Evolutionary conservation across 192 early-diverging fungal genomes (phyloP).

Genomic region (Umbelopsis sp.): DNA sequence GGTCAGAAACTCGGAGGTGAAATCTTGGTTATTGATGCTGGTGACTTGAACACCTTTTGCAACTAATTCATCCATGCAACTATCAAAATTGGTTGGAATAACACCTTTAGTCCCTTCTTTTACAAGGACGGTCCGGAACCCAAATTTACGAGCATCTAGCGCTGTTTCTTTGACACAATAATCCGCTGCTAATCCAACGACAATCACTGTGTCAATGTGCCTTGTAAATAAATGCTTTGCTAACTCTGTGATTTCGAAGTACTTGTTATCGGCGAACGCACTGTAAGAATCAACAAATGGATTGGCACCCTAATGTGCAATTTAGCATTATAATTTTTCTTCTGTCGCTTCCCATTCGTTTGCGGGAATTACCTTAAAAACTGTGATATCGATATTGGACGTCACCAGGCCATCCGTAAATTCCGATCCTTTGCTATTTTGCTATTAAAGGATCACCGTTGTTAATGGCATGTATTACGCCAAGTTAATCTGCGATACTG

Average conservation of each 20-base stretch:
- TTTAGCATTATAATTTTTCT: neutral
- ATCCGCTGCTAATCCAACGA: slow-evolving; percentile 28
- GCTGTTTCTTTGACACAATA: slow-evolving; percentile 35
- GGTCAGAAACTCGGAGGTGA: neutral
- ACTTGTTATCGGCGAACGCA: slow-evolving; percentile 31
- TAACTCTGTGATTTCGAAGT: slow-evolving; percentile 23
- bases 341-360: neutral
- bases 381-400: neutral
- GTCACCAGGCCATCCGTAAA: neutral
- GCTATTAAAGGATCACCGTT: neutral
- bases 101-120: slow-evolving; percentile 25
- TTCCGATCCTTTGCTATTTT: slow-evolving; percentile 23
- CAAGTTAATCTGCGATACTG: too few species aligned
- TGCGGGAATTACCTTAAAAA: slow-evolving; percentile 19
- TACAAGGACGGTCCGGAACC: slow-evolving; percentile 29
- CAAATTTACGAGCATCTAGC: slow-evolving; percentile 36
- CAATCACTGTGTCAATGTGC: slow-evolving; percentile 17
- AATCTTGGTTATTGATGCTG: neutral
- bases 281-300: slow-evolving; percentile 36
- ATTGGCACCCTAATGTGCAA: slow-evolving; percentile 17
- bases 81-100: slow-evolving; percentile 9
- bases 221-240: slow-evolving; percentile 26
- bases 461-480: neutral
- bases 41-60: slow-evolving; percentile 12
- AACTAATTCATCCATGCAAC: neutral